phyloP scores from a whole-genome alignment of 257 asterid genomes.

The Perilla frutescens region DNA sequence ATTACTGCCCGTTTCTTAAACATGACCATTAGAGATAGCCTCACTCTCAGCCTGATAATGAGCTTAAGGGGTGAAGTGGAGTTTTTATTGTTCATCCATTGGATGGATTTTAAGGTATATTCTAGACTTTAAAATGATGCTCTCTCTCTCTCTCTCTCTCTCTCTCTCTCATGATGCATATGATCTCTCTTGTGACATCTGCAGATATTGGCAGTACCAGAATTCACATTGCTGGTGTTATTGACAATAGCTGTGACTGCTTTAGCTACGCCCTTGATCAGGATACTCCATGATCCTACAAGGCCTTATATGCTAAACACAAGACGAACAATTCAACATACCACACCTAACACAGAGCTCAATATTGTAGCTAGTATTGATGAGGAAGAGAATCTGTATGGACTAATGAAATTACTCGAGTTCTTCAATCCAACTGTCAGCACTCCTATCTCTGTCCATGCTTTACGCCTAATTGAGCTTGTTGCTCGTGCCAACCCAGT shows the following conservation, averaged over 20 bases:
- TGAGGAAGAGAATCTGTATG: conserved; percentile 55
- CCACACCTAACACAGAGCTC: conserved; percentile 56
- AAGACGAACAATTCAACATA: conserved; percentile 73
- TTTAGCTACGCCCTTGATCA: conserved; percentile 58
- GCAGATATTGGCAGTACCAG: conserved; percentile 65
- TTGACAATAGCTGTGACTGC: conserved; percentile 50
- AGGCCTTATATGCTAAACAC: conserved; percentile 78
- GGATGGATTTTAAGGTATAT: conserved; percentile 69
- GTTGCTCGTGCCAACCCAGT: conserved; percentile 64
- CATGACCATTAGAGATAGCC: conserved; percentile 67
- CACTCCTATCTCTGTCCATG: conserved; percentile 57
- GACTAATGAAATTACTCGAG: conserved; percentile 55
- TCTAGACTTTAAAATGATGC: not conserved
- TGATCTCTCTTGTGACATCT: conserved; percentile 19
- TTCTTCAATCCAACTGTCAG: conserved; percentile 55
- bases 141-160: not conserved
- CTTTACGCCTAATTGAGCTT: conserved; percentile 65
- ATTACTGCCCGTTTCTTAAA: conserved; percentile 48
- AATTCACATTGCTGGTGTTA: conserved; percentile 61
- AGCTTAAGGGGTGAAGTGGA: conserved; percentile 84
- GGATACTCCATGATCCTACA: conserved; percentile 70
- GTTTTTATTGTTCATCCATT: conserved; percentile 64
- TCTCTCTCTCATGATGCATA: conserved; percentile 11
- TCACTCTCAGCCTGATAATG: conserved; percentile 69
- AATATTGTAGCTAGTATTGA: conserved; percentile 59